Base-by-base conservation (phyloP, 768 basidiomycete genomes). In the Hypsizygus marmoreus region DNA sequence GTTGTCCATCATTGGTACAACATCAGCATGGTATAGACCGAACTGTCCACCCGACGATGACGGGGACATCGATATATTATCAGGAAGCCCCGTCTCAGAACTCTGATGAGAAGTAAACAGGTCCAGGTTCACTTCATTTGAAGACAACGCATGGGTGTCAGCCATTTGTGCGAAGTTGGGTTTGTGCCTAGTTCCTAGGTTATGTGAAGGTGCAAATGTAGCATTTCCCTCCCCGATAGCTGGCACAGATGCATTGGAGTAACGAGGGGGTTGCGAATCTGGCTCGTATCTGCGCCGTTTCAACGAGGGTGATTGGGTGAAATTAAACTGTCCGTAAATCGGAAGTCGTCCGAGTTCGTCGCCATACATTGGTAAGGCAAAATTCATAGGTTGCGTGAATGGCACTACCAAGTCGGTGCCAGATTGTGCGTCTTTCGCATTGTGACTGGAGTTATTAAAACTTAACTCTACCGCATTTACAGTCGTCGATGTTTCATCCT, bases 271-370 rank as follows among this genome's bases (percentile, higher is more conserved):
- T n/a, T 5, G 43, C 8, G 29, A 45, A 24, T 7, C 39, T 9
- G 45, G 25, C 1, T 40, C 38, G 26, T 33, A 45, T 25, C 42
- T 48, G 4, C 50, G 48, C 7, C 48, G 42, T 29, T 49, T 51
- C n/a, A n/a, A n/a, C n/a, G n/a, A n/a, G 37, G 40, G 19, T 24
- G 63, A 56, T 36, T 70, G 68, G 1, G 60, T 56, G 35, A 70
- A 71, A 33, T 62, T 69, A 47, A 72, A 69, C 47, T 73, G 68
- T 3, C 71, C 71, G 46, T 70, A 71, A 4, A 73, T 58, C 1
- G 82, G 83, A 0, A 84, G 61, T 30, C 77, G 66, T 3, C 81
- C 82, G 6, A 84, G 64, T 43, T 84, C 82, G 35, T 74, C 75
- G 55, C 72, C 75, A 55, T 82, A 78, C 56, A 81, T 72, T 0